Base-by-base conservation (phyloP, 768 basidiomycete species). In the Boletus vinaceobasis region DNA sequence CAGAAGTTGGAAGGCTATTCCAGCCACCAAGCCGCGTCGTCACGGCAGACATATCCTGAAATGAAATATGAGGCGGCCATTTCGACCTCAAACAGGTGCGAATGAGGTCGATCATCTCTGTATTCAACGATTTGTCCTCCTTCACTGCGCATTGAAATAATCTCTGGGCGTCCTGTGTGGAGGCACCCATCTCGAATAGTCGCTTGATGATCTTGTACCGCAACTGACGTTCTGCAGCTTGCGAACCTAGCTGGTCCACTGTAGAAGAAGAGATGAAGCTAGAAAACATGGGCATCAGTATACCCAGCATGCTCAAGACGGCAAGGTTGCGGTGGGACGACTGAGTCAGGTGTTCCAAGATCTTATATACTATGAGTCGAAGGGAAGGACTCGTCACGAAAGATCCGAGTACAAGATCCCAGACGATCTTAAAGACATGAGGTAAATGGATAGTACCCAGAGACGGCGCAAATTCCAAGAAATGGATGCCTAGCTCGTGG, bases 61-160 rank as follows among this genome's bases (percentile, higher is more conserved):
- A 72, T 3, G 83, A 87, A 56, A 93, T 80, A 65, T 93, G 90
- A 52, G 84, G 81, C 1, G 87, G 83, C 91, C 90, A 93, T 33
- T 83, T 79, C 37, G 84, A 83, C 67, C 82, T 86, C 77, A 89
- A 85, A 3, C 82, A 84, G 43, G 79, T 77, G 7, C 87, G 81
- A 50, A 93, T 76, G 27, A 90, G 70, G 42, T 90, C 89, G 43
- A 92, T 66, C 35, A 89, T 76, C 44, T 88, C 87, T 7, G 71
- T 65, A 57, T 90, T 83, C 26, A 90, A 66, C 0, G 72, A 74
- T 14, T 78, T 77, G 50, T 81, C 76, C 2, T 70, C 73, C 38
- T 68, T 76, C 43, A 86, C 74, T 0, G 77, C 77, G 27, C 73
- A 75, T 59, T 86, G 82, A 51, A 93, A 84, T 37, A 93, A 79